These are phyloP conservation scores for Luvunga scandens DNA, from an alignment of 345 rosid species.

Conservation along the genomic window DNA sequence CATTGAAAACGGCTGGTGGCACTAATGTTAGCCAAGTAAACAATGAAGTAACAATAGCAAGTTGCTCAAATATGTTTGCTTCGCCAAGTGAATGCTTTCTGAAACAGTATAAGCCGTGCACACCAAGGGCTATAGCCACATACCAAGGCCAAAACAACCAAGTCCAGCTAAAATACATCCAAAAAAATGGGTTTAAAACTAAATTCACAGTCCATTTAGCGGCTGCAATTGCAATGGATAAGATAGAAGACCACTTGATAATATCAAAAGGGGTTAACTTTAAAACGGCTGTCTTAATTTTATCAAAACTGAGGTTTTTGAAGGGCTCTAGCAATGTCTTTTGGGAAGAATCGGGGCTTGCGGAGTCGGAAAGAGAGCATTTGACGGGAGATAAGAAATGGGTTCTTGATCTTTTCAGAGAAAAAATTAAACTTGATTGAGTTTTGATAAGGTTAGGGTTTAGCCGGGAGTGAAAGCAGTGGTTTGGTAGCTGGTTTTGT, in stretches of 20 bases:
- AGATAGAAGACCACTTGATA: conserved; percentile 52
- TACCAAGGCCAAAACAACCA: conserved; percentile 97
- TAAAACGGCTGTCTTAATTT: conserved; percentile 35
- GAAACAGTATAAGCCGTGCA: conserved; percentile 60
- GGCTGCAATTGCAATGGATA: conserved; percentile 53
- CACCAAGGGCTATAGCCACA: conserved; percentile 54
- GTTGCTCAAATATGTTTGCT: conserved; percentile 73
- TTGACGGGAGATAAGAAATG: conserved; percentile 31
- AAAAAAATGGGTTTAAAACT: conserved; percentile 67
- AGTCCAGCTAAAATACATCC: conserved; percentile 93
- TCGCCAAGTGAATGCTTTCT: conserved; percentile 56
- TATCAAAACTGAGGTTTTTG: conserved; percentile 35
- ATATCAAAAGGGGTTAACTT: conserved; percentile 47
- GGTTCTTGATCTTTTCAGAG: conserved; percentile 21
- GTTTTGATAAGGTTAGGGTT: conserved; percentile 21
- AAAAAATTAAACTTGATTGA: conserved; percentile 16
- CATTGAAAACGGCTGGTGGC: conserved; percentile 79
- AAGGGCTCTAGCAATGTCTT: conserved; percentile 43
- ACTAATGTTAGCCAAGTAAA: conserved; percentile 87
- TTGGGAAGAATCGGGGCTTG: conserved; percentile 36
- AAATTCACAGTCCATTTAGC: conserved; percentile 53
- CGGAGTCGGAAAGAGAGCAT: conserved; percentile 50
- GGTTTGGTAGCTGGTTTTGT: conserved; percentile 19
- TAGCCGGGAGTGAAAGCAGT: conserved; percentile 13
- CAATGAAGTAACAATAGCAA: conserved; percentile 62